Evolutionary conservation across 2,329 filamentous ascomycete species (phyloP).

Genomic region (Akanthomyces lecanii): DNA sequence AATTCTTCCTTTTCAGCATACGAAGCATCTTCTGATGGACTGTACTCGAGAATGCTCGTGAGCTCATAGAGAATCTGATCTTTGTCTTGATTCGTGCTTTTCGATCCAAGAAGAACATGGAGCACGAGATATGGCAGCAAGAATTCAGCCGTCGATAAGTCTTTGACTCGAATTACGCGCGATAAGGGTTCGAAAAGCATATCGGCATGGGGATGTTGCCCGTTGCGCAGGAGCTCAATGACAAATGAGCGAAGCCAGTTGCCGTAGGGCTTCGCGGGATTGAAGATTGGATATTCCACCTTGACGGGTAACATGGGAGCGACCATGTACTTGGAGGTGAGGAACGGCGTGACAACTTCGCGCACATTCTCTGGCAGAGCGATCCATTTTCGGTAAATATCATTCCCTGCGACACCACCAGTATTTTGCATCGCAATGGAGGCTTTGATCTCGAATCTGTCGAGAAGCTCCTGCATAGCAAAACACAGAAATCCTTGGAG

Average conservation of each 20-base stretch:
- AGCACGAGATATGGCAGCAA: slow-evolving; percentile 82
- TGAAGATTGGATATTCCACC: slow-evolving; percentile 75
- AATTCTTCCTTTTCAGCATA: slow-evolving; percentile 68
- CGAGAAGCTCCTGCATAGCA: slow-evolving; percentile 87
- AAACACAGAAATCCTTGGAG: slow-evolving; percentile 90
- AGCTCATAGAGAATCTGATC: slow-evolving; percentile 69
- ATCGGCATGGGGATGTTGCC: slow-evolving; percentile 67
- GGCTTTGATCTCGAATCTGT: slow-evolving; percentile 67
- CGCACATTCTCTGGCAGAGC: slow-evolving; percentile 71
- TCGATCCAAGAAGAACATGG: slow-evolving; percentile 73
- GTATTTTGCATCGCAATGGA: slow-evolving; percentile 43
- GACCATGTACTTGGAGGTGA: slow-evolving; percentile 78
- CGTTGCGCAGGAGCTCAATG: slow-evolving; percentile 75
- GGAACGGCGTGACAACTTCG: slow-evolving; percentile 81
- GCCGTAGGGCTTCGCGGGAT: slow-evolving; percentile 61
- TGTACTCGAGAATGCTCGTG: slow-evolving; percentile 65
- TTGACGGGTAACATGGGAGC: slow-evolving; percentile 54
- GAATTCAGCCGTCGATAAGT: slow-evolving; percentile 81
- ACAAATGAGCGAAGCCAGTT: slow-evolving; percentile 80
- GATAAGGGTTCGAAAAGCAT: slow-evolving; percentile 78
- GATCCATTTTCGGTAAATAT: slow-evolving; percentile 70
- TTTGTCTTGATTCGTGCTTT: slow-evolving; percentile 55
- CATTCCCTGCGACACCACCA: slow-evolving; percentile 44
- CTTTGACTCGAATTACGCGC: slow-evolving; percentile 78
- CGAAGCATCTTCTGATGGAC: slow-evolving; percentile 44